These are phyloP conservation scores for Auriculariales sp. DNA, from an alignment of 768 basidiomycete genomes.

Conservation along the genomic window DNA sequence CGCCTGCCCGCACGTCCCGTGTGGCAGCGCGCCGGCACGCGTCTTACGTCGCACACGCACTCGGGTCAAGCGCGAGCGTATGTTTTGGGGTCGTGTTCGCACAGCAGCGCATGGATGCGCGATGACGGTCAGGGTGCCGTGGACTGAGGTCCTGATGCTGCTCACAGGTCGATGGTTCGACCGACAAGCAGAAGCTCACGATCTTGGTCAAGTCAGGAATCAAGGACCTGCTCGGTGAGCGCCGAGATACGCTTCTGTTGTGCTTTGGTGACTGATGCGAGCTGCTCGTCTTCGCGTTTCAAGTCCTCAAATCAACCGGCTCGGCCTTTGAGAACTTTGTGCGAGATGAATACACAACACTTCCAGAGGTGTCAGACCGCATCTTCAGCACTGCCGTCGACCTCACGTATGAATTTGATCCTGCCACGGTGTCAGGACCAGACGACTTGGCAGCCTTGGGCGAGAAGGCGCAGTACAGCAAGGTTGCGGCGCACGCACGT, in stretches of 20 bases:
- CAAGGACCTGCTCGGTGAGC: conserved; percentile 64
- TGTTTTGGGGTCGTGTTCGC: too few relatives aligned
- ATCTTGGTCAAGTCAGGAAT: conserved; percentile 57
- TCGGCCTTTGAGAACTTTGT: conserved; percentile 73
- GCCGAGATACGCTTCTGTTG: too few relatives aligned
- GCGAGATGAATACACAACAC: conserved; percentile 80
- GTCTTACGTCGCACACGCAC: too few relatives aligned
- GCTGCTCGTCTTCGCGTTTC: not conserved
- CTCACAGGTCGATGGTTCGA: conserved; percentile 45
- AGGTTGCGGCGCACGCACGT: conserved; percentile 37
- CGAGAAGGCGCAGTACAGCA: conserved; percentile 24
- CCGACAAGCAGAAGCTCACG: conserved; percentile 43
- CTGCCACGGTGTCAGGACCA: conserved; percentile 8
- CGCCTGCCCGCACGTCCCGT: too few relatives aligned
- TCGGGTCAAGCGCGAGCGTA: too few relatives aligned
- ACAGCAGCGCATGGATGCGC: not conserved
- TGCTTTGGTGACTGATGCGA: not conserved
- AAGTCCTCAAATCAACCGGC: conserved; percentile 83
- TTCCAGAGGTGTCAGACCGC: conserved; percentile 70
- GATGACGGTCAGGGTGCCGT: conserved; percentile 8
- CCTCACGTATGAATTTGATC: conserved; percentile 50
- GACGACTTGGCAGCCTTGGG: conserved; percentile 15
- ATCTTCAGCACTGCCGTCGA: conserved; percentile 86
- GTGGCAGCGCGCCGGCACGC: too few relatives aligned
- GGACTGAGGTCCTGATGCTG: not conserved